A percentile compares a stretch with the other conserved stretches of the same genome.
Conservation (phyloP, 2,329 filamentous ascomycete species). For the Aspergillus ochraceoroseus region DNA sequence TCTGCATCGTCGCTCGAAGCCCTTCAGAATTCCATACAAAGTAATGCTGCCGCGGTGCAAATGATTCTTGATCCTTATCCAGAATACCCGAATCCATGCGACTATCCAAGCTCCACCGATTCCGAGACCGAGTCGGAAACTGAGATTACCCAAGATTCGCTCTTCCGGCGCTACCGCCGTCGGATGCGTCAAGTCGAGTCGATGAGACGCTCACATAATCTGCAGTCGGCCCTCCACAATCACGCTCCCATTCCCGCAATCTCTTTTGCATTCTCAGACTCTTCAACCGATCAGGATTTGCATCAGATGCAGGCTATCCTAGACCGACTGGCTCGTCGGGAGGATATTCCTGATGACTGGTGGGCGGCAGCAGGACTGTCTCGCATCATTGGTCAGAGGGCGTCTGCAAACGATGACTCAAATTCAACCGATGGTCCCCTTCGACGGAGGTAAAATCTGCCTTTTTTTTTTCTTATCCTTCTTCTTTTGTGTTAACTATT, state of each 20-base stretch:
- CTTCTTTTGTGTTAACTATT: slow-evolving; percentile 18
- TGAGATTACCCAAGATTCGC: slow-evolving; percentile 21
- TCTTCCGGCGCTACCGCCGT: slow-evolving; percentile 21
- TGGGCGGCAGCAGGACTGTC: slow-evolving; percentile 68
- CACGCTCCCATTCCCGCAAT: slow-evolving; percentile 34
- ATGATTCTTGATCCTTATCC: slow-evolving; percentile 35
- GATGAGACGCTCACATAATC: slow-evolving; percentile 23
- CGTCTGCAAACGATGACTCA: slow-evolving; percentile 25
- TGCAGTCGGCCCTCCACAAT: slow-evolving; percentile 33
- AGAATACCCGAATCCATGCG: slow-evolving; percentile 37
- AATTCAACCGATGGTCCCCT: slow-evolving; percentile 21
- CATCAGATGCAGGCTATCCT: slow-evolving; percentile 68
- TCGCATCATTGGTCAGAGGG: slow-evolving; percentile 45
- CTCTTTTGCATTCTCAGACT: slow-evolving; percentile 30
- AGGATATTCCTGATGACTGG: slow-evolving; percentile 77
- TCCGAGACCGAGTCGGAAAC: slow-evolving; percentile 34
- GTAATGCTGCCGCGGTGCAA: slow-evolving; percentile 22
- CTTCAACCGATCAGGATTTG: slow-evolving; percentile 40
- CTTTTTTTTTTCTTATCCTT: slow-evolving; percentile 7
- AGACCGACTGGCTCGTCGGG: slow-evolving; percentile 61
- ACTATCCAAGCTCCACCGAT: slow-evolving; percentile 34
- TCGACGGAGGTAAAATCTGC: slow-evolving; percentile 13
- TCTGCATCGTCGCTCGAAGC: slow-evolving; percentile 45
- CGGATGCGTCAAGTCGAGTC: slow-evolving; percentile 20
- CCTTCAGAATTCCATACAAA: slow-evolving; percentile 25